Conservation (phyloP, 768 basidiomycete species). For the Tylopilus felleus region DNA sequence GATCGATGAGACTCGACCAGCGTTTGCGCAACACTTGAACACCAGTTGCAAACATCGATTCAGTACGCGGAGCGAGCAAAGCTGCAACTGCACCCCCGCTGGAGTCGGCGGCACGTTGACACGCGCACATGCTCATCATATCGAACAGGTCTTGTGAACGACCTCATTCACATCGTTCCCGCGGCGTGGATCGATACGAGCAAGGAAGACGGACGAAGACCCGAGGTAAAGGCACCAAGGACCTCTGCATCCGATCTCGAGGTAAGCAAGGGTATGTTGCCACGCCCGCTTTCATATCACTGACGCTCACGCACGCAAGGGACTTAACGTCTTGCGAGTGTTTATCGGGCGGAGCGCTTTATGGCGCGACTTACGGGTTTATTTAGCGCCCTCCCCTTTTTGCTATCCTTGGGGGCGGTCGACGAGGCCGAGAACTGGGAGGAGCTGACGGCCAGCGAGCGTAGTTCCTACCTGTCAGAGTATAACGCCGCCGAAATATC, state of each 20-base stretch:
- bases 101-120: no score
- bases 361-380: not conserved
- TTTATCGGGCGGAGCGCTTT: not conserved
- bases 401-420: conserved; percentile 37
- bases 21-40: not conserved
- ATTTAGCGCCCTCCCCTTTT: conserved; percentile 40
- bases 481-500: conserved; percentile 55
- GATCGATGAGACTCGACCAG: no score
- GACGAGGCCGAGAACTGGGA: conserved; percentile 49
- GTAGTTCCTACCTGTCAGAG: conserved; percentile 41
- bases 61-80: no score
- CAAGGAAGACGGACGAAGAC: no score
- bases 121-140: no score
- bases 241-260: conserved; percentile 26
- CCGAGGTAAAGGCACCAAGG: no score
- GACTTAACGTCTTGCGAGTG: conserved; percentile 35
- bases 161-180: no score
- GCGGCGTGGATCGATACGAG: no score
- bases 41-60: no score
- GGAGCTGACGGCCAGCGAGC: conserved; percentile 33
- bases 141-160: no score
- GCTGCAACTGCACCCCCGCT: no score
- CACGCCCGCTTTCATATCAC: not conserved
- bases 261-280: conserved; percentile 25
- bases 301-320: conserved; percentile 13